These are phyloP conservation scores for Teratosphaeria epicoccoides DNA, from an alignment of 2,329 filamentous ascomycete species.

Conservation along the genomic window DNA sequence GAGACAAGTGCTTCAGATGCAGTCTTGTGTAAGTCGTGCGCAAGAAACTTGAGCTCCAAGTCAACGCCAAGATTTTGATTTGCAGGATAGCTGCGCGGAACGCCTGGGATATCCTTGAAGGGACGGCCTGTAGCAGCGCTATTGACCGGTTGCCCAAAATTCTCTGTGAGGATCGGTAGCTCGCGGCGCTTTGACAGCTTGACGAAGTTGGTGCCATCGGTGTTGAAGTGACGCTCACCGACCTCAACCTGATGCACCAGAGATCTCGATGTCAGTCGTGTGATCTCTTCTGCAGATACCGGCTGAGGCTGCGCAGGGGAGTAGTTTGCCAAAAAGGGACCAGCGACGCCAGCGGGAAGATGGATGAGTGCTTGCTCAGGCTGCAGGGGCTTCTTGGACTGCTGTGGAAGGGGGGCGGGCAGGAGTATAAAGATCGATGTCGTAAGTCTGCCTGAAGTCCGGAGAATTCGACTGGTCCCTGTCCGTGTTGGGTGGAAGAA, in stretches of 20 bases:
- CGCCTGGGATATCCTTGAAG: not conserved
- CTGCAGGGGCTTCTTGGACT: not conserved
- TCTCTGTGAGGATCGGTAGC: not conserved
- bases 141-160: not conserved
- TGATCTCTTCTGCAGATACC: not conserved
- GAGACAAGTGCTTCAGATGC: not conserved
- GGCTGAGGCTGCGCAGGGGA: not conserved
- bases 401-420: not conserved
- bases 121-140: not conserved
- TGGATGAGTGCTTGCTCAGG: not conserved
- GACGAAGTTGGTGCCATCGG: not conserved
- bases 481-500: not conserved
- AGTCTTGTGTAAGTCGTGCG: not conserved
- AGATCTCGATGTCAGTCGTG: not conserved
- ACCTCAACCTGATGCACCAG: not conserved
- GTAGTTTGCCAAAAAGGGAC: not conserved
- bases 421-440: not conserved
- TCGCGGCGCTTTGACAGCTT: not conserved
- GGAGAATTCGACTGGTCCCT: not conserved
- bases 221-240: not conserved
- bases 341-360: not conserved
- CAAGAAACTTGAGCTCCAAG: not conserved
- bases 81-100: not conserved
- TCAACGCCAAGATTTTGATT: too few species aligned
- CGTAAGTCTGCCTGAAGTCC: not conserved